These are phyloP conservation scores for Biscutella auriculata DNA, from an alignment of 441 rosid species.

Conservation along the genomic window DNA sequence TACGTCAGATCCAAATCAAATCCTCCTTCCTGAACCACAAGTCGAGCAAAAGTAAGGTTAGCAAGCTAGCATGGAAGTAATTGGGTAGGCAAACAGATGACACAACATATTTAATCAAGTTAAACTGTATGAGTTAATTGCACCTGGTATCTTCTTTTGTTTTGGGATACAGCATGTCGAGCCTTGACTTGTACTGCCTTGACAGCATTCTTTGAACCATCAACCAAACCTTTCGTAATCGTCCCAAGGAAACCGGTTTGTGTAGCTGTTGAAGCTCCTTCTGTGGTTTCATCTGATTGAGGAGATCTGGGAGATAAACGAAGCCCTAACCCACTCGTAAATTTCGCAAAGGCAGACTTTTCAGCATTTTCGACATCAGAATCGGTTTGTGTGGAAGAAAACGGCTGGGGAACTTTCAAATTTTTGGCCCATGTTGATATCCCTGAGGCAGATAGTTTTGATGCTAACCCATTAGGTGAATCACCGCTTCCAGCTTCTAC, in stretches of 20 bases:
- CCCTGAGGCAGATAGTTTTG: conserved; percentile 59
- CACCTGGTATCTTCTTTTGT: conserved; percentile 96
- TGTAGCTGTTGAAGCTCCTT: conserved; percentile 35
- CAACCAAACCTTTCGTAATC: conserved; percentile 77
- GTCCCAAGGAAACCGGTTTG: conserved; percentile 72
- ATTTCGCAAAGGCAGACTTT: conserved; percentile 66
- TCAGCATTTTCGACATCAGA: conserved; percentile 45
- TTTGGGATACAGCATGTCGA: conserved; percentile 93
- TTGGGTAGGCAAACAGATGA: not conserved
- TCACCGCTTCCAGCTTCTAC: conserved; percentile 30
- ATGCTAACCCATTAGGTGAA: conserved; percentile 38
- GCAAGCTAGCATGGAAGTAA: conserved; percentile 1
- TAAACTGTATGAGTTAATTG: not conserved
- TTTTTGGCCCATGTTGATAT: conserved; percentile 81
- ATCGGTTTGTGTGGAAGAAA: conserved; percentile 36
- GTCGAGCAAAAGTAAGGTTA: not conserved
- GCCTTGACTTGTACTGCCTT: conserved; percentile 98
- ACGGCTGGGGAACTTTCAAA: conserved; percentile 76
- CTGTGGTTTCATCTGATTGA: conserved; percentile 34
- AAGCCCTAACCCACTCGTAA: conserved; percentile 74
- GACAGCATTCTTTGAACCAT: conserved; percentile 88
- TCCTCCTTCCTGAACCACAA: conserved; percentile 62
- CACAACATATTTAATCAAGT: not conserved
- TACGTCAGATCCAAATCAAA: conserved; percentile 81
- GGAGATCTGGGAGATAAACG: conserved; percentile 69